These are phyloP conservation scores for Trichomonascus vanleenenianus DNA, from an alignment of 805 yeast species.

Conservation along the genomic window DNA sequence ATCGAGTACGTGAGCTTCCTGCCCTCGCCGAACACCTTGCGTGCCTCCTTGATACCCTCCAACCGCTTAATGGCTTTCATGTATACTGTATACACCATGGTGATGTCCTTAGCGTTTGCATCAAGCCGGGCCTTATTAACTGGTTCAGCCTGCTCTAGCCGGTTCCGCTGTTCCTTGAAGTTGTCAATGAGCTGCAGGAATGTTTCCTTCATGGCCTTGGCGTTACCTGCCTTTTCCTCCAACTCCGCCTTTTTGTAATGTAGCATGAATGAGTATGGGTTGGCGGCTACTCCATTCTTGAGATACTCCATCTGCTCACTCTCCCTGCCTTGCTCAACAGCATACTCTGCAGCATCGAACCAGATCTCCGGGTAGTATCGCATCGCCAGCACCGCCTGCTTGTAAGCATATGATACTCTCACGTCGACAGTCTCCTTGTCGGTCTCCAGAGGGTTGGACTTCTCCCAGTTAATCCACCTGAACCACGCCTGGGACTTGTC, in stretches of 20 bases:
- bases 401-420: conserved; percentile 65
- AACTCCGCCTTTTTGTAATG: conserved; percentile 61
- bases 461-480: conserved; percentile 76
- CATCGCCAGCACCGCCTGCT: conserved; percentile 54
- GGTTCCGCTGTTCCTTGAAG: conserved; percentile 33
- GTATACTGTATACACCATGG: conserved; percentile 58
- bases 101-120: conserved; percentile 36
- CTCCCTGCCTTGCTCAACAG: conserved; percentile 28
- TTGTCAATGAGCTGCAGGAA: conserved; percentile 45
- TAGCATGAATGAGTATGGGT: conserved; percentile 63
- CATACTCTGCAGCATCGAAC: conserved; percentile 47
- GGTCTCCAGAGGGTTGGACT: conserved; percentile 56
- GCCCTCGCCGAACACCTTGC: conserved; percentile 61
- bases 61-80: conserved; percentile 66
- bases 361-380: conserved; percentile 68
- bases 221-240: conserved; percentile 51
- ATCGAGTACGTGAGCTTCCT: conserved; percentile 58
- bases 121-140: conserved; percentile 16
- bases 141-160: conserved; percentile 8
- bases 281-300: conserved; percentile 48
- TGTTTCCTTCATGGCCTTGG: conserved; percentile 41
- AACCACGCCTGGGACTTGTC: conserved; percentile 52
- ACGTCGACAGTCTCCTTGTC: conserved; percentile 39
- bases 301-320: conserved; percentile 39
- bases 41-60: conserved; percentile 62